phyloP scores from a whole-genome alignment of 305 asterid species.

The Fraxinus paxiana region DNA sequence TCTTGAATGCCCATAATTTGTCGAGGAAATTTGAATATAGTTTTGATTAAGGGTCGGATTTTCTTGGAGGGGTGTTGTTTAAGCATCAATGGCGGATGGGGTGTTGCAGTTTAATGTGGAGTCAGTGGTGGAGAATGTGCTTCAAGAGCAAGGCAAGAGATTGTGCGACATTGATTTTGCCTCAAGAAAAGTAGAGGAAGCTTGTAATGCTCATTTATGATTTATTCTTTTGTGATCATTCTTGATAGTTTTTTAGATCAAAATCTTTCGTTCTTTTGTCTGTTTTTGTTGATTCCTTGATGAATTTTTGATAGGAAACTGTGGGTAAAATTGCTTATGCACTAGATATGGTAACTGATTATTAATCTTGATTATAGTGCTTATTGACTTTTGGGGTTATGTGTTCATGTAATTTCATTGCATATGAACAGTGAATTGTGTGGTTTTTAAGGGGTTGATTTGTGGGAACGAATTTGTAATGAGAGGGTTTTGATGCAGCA shows the following conservation, averaged over 20 bases:
- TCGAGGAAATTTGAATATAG: conserved; percentile 4
- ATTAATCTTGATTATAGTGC: neutral
- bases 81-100: conserved; percentile 50
- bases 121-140: conserved; percentile 62
- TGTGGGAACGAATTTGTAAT: conserved; percentile 7
- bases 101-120: conserved; percentile 50
- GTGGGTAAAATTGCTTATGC: neutral
- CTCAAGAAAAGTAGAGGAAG: conserved; percentile 72
- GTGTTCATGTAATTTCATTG: neutral
- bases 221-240: neutral
- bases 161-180: conserved; percentile 64
- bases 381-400: neutral
- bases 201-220: conserved; percentile 38
- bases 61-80: conserved; percentile 21
- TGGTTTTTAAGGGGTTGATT: neutral
- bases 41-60: conserved; percentile 14
- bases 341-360: neutral
- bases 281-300: neutral
- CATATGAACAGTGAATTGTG: conserved; percentile 4
- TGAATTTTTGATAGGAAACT: conserved; percentile 6
- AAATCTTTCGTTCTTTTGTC: neutral
- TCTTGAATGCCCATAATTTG: conserved; percentile 19
- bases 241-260: neutral
- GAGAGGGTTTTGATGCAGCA: conserved; percentile 47
- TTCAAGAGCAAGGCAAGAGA: conserved; percentile 58